Evolutionary conservation across 257 asterid genomes (phyloP).

Genomic region (Striga asiatica): DNA sequence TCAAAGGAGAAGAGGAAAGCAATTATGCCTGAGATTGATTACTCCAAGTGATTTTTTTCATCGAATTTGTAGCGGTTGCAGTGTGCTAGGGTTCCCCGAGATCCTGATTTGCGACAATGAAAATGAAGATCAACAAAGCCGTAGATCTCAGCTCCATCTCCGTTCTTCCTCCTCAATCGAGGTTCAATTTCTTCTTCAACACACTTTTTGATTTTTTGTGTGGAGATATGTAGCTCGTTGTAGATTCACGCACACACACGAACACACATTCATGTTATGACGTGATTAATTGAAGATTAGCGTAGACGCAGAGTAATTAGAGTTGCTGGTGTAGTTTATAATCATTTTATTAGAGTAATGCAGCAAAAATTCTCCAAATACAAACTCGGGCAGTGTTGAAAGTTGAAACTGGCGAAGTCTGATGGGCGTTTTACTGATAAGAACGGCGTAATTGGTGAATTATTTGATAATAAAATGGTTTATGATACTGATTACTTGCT

Average conservation of each 20-base stretch:
- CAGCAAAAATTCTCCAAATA: not conserved
- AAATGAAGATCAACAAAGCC: constrained; percentile 79
- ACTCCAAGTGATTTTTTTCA: no score
- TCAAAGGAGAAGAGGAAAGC: no score
- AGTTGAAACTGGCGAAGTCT: constrained; percentile 1
- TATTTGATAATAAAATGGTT: not conserved
- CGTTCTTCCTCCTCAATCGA: constrained; percentile 85
- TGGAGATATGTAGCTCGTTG: no score
- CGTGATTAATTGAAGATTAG: not conserved
- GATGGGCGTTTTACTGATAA: no score
- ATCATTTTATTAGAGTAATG: not conserved
- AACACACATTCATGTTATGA: not conserved
- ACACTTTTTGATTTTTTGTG: no score
- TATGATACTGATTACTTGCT: not conserved
- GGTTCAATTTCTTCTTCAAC: constrained; percentile 29
- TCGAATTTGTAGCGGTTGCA: not conserved
- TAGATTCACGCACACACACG: not conserved
- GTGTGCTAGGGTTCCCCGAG: not conserved
- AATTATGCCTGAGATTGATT: no score
- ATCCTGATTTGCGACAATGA: constrained; percentile 32
- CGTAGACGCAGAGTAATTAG: not conserved
- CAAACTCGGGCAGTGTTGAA: not conserved
- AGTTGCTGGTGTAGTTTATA: not conserved
- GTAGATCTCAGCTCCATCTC: constrained; percentile 87
- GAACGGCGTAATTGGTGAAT: no score